These are phyloP conservation scores for Lodderomyces orthopsilosis DNA, from an alignment of 1,139 yeast species.

Conservation along the genomic window DNA sequence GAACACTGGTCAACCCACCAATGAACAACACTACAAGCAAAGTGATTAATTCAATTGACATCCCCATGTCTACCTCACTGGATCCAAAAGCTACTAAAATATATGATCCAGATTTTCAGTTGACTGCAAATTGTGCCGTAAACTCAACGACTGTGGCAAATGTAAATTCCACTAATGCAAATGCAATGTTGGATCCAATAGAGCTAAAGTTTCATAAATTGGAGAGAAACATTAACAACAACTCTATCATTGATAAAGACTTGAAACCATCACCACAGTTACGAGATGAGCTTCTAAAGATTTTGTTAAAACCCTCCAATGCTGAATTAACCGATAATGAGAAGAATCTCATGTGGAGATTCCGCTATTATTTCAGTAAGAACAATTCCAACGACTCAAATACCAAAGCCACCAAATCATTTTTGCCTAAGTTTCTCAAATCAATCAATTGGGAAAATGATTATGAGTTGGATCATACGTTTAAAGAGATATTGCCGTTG, in stretches of 20 bases:
- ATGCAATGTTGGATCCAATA: slow-evolving; percentile 60
- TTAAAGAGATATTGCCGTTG: slow-evolving; percentile 49
- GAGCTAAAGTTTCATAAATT: slow-evolving; percentile 82
- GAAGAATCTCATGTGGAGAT: slow-evolving; percentile 88
- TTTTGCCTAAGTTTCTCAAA: slow-evolving; percentile 80
- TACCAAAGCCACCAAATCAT: slow-evolving; percentile 37
- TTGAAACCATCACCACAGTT: slow-evolving; percentile 84
- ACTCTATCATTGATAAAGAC: slow-evolving; percentile 75
- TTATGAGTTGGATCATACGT: slow-evolving; percentile 73
- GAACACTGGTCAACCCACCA: background rate
- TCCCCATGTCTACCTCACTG: slow-evolving; percentile 21
- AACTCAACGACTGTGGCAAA: background rate
- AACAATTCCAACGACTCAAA: slow-evolving; percentile 35
- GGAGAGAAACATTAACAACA: slow-evolving; percentile 74
- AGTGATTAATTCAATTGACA: slow-evolving; percentile 36
- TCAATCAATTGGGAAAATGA: slow-evolving; percentile 89
- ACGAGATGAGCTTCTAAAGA: slow-evolving; percentile 67
- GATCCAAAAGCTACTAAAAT: slow-evolving; percentile 19
- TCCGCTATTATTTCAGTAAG: slow-evolving; percentile 77
- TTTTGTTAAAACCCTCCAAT: slow-evolving; percentile 78
- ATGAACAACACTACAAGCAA: slow-evolving; percentile 20
- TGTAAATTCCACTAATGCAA: slow-evolving; percentile 8
- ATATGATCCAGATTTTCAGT: slow-evolving; percentile 41
- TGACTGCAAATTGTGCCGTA: slow-evolving; percentile 9
- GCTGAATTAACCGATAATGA: slow-evolving; percentile 79